A percentile compares a stretch with the other conserved stretches of the same genome.
phyloP scores from a whole-genome alignment of 352 stramenopile genomes.

The Globisporangium nunn region DNA sequence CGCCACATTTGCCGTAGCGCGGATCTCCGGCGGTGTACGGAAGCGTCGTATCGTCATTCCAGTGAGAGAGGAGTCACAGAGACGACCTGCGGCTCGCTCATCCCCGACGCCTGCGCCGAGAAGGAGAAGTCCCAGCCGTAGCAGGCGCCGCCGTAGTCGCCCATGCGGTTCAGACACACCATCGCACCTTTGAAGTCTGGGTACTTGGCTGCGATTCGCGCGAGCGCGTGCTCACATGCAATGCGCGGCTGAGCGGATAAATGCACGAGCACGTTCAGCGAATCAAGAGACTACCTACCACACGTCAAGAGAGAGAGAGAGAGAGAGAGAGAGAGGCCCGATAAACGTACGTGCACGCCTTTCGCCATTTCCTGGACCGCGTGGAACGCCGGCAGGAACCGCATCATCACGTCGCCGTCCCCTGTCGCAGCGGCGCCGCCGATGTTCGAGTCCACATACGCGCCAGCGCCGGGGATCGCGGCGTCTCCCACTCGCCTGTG shows the following conservation, averaged over 20 bases:
- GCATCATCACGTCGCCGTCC: slow-evolving; percentile 91
- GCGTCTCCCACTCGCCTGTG: slow-evolving; percentile 83
- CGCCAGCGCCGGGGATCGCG: slow-evolving; percentile 74
- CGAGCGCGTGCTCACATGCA: slow-evolving; percentile 49
- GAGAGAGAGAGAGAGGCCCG: not conserved
- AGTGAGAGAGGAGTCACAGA: slow-evolving; percentile 34
- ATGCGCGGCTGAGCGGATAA: slow-evolving; percentile 30
- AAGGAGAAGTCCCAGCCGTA: slow-evolving; percentile 74
- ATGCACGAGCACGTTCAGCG: not conserved
- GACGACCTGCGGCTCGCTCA: slow-evolving; percentile 45
- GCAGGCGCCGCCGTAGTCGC: slow-evolving; percentile 66
- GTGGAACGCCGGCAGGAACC: slow-evolving; percentile 82
- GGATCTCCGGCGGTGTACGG: too few relatives aligned
- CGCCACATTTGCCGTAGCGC: too few relatives aligned
- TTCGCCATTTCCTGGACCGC: slow-evolving; percentile 76
- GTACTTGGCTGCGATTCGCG: slow-evolving; percentile 42
- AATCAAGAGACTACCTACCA: not conserved
- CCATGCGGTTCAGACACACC: slow-evolving; percentile 68
- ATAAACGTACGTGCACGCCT: slow-evolving; percentile 51
- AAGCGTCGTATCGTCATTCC: slow-evolving; percentile 7
- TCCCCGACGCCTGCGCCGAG: slow-evolving; percentile 51
- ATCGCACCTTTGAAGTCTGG: slow-evolving; percentile 70
- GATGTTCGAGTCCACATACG: slow-evolving; percentile 78
- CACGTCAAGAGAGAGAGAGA: not conserved
- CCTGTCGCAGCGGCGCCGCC: slow-evolving; percentile 82